Conservation (phyloP, 2,329 filamentous ascomycete species). For the Macrophomina pseudophaseolina region DNA sequence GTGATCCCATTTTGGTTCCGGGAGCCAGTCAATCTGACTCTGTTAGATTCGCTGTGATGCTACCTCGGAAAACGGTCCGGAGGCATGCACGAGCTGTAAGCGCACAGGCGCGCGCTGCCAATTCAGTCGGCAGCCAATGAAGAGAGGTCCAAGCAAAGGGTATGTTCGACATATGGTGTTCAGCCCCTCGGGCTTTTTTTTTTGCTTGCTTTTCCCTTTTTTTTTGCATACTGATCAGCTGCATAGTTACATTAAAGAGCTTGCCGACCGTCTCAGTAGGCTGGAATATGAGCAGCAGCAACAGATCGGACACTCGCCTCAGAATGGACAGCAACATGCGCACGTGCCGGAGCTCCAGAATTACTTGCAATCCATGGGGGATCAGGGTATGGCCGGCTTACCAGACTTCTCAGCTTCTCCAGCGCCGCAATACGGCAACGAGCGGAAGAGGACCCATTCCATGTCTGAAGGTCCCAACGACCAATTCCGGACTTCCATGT, state of each 20-base stretch:
- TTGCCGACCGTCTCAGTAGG: conserved; percentile 45
- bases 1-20: conserved; percentile 4
- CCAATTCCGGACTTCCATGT: conserved; percentile 33
- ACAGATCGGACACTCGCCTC: conserved; percentile 18
- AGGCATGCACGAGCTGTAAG: conserved; percentile 48
- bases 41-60: conserved; percentile 47
- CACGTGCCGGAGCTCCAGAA: conserved; percentile 24
- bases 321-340: conserved; percentile 16
- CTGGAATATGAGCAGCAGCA: conserved; percentile 35
- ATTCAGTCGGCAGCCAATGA: conserved; percentile 49
- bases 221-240: no score
- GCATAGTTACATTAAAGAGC: conserved; percentile 47
- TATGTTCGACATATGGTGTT: conserved; percentile 27
- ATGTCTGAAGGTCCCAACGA: conserved; percentile 45
- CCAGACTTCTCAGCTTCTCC: conserved; percentile 35
- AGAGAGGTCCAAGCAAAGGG: conserved; percentile 50
- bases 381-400: conserved; percentile 35
- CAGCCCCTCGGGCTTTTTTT: neutral
- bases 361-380: conserved; percentile 31
- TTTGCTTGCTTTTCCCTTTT: neutral
- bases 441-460: conserved; percentile 44
- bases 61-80: conserved; percentile 46
- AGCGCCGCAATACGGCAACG: conserved; percentile 37
- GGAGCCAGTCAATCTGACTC: neutral
- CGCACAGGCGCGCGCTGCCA: conserved; percentile 46